Base-by-base conservation (phyloP, 306 rosid species). In the Prunus dulcis region DNA sequence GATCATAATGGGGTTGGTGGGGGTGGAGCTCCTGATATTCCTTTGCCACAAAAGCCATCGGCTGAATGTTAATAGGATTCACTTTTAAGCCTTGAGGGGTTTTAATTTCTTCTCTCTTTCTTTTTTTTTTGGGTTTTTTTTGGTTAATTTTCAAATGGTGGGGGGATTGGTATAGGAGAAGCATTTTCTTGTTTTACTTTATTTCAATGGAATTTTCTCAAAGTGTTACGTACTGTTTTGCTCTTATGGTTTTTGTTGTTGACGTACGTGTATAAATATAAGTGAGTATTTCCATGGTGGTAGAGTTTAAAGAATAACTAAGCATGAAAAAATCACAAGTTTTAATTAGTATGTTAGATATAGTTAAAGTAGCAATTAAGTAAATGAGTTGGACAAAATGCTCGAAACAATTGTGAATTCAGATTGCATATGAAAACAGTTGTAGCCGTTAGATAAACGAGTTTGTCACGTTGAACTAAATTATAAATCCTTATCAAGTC, bases 151-250 rank as follows among this genome's bases (percentile, higher is more conserved):
- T 79, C 38, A 73, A 82, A 86, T 89, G 91, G 86, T 85, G 95
- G 98, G 57, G 57, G 92, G 81, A 89, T 95, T 89, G 98, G 98
- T 95, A 95, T 90, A 95, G 97, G 88, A 89, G 85, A 89, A 77
- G 88, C 78, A 79, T 76, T 82, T 86, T 82, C 84, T 84, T 83
- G 61, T 78, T 80, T 80, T 70, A 72, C 38, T 84, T 28, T 71
- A 65, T 25, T 83, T 83, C 76, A 86, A 80, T 87, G 87, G 80
- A 85, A 81, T 85, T 85, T 84, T 72, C 43, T 64, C 77, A 76
- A 6, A 71, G 87, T 87, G 83, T 80, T 80, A 34, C 43, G 43
- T 34, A 55, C 72, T 83, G 46, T 51, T 80, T 47, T 64, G 22
- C 19, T 64, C 0, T 72, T 65, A 32, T 64, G 38, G 12, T 22